Evolutionary conservation across 192 early-diverging fungal species (phyloP).

Genomic region (Spizellomyces sp.): DNA sequence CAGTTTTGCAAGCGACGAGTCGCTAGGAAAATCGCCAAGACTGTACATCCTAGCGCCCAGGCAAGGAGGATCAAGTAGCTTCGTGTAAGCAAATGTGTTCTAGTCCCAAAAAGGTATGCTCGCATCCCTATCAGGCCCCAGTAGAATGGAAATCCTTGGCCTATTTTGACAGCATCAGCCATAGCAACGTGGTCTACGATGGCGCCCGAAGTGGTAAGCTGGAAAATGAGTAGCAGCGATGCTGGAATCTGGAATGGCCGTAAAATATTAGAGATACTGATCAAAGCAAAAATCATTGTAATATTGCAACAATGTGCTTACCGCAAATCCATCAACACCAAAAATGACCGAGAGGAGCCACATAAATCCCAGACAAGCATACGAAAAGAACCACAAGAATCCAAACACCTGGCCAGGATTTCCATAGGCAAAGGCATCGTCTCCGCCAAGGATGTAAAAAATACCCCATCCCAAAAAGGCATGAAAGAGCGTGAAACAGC

Average conservation of each 20-base stretch:
- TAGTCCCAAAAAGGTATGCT: slow-evolving; percentile 5
- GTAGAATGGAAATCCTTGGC: slow-evolving; percentile 25
- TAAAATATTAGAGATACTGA: neutral
- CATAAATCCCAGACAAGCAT: slow-evolving; percentile 16
- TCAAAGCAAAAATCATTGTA: neutral
- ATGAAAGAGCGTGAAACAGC: slow-evolving; percentile 12
- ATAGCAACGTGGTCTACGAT: slow-evolving; percentile 18
- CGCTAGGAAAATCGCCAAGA: slow-evolving; percentile 2
- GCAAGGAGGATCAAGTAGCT: slow-evolving; percentile 13
- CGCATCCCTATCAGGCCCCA: slow-evolving; percentile 13
- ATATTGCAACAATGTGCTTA: neutral
- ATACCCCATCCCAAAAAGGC: slow-evolving; percentile 4
- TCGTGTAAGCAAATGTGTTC: neutral
- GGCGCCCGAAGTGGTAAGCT: slow-evolving; percentile 4
- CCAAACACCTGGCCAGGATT: slow-evolving; percentile 7
- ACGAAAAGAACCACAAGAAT: slow-evolving; percentile 24
- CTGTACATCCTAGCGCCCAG: neutral
- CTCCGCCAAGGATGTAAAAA: slow-evolving; percentile 9
- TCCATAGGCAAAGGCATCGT: neutral
- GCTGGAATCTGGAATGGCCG: neutral
- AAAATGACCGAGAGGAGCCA: slow-evolving; percentile 1
- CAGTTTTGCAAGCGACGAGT: slow-evolving; percentile 7
- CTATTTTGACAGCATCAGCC: slow-evolving; percentile 20
- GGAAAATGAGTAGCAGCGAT: slow-evolving; percentile 26
- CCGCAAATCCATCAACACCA: slow-evolving; percentile 20